phyloP scores from a whole-genome alignment of 202 grass and related monocot species.

The Zizania palustris region DNA sequence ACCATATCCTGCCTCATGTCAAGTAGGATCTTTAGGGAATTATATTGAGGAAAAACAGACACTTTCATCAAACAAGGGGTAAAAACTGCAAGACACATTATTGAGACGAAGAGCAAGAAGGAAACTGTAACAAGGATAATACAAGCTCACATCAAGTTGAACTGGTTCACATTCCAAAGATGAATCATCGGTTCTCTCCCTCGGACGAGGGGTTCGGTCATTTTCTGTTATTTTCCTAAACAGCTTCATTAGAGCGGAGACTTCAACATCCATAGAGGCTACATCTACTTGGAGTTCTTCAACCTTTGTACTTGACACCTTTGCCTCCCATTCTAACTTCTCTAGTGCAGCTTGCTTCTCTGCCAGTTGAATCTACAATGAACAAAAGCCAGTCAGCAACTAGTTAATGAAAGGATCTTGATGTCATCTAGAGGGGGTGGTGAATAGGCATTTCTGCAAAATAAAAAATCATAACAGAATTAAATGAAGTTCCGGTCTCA shows the following conservation, averaged over 20 bases:
- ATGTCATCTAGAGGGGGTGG: no score
- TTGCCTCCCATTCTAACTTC: conserved; percentile 85
- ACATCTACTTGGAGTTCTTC: conserved; percentile 86
- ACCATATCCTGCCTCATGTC: conserved; percentile 44
- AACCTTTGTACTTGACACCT: conserved; percentile 70
- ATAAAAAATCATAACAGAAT: no score
- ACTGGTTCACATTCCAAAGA: conserved; percentile 64
- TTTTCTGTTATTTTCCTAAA: conserved; percentile 77
- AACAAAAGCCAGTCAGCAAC: conserved; percentile 4
- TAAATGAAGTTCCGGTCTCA: no score
- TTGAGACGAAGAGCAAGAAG: neutral
- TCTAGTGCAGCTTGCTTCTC: conserved; percentile 90
- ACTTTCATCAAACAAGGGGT: neutral
- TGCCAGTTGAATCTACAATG: conserved; percentile 77
- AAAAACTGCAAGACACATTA: neutral
- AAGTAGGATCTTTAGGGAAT: neutral
- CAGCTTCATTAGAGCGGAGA: conserved; percentile 75
- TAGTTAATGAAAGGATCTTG: no score
- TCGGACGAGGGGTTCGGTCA: conserved; percentile 36
- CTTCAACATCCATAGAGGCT: conserved; percentile 79
- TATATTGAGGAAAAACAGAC: conserved; percentile 1
- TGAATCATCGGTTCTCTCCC: conserved; percentile 29
- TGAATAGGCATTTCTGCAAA: no score
- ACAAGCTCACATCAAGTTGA: conserved; percentile 70
- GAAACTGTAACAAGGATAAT: neutral